These are phyloP conservation scores for Paecilomyces sp. DNA, from an alignment of 2,329 filamentous ascomycete species.

Conservation along the genomic window DNA sequence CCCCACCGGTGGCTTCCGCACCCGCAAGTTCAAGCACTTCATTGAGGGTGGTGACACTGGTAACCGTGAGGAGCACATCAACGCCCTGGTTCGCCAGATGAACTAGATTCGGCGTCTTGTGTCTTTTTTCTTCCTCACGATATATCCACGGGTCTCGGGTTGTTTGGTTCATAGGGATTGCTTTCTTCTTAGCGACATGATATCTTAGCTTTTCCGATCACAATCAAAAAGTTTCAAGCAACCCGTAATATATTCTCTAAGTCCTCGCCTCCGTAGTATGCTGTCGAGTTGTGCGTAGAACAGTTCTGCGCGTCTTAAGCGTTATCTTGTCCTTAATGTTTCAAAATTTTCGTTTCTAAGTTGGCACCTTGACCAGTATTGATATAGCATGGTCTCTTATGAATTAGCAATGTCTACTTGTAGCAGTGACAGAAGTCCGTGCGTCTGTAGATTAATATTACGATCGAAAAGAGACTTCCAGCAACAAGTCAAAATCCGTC, in stretches of 20 bases:
- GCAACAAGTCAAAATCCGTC: too few relatives aligned
- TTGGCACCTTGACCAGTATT: too few relatives aligned
- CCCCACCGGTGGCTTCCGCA: slow-evolving; percentile 92
- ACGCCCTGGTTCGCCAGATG: slow-evolving; percentile 93
- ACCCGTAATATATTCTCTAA: slow-evolving; percentile 18
- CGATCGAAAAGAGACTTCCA: too few relatives aligned
- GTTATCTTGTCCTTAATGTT: too few relatives aligned
- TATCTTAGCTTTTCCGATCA: slow-evolving; percentile 24
- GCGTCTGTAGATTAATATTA: too few relatives aligned
- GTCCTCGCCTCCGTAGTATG: neutral
- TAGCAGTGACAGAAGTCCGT: too few relatives aligned
- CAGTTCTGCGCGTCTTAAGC: too few relatives aligned
- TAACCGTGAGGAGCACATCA: slow-evolving; percentile 98
- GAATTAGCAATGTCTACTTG: too few relatives aligned
- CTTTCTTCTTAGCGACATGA: slow-evolving; percentile 23
- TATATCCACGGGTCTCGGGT: slow-evolving; percentile 22
- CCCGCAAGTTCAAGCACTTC: slow-evolving; percentile 98
- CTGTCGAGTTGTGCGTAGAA: neutral
- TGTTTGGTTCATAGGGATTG: slow-evolving; percentile 23
- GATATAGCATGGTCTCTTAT: too few relatives aligned
- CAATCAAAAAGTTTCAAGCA: slow-evolving; percentile 24
- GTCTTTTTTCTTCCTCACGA: slow-evolving; percentile 8
- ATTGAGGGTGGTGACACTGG: slow-evolving; percentile 97
- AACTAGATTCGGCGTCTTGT: slow-evolving; percentile 57
- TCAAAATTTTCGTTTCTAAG: too few relatives aligned